Evolutionary conservation across 208 protist genomes (phyloP).

Genomic region (Angomonas deanei): DNA sequence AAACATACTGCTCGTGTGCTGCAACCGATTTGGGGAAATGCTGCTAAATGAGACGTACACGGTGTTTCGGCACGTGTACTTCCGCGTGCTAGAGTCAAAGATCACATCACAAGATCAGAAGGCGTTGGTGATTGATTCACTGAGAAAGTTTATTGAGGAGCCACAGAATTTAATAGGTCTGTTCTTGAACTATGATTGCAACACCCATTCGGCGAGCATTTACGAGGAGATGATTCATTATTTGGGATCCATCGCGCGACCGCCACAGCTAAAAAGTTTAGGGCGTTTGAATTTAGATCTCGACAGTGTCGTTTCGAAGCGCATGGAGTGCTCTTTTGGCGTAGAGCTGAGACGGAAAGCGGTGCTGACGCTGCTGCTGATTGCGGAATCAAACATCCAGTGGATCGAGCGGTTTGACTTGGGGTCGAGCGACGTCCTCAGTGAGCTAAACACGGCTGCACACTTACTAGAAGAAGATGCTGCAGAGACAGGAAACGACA

Average conservation of each 20-base stretch:
- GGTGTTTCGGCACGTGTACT: slow-evolving; percentile 91
- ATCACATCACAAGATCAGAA: slow-evolving; percentile 88
- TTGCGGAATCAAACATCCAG: slow-evolving; percentile 74
- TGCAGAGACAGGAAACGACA: not conserved
- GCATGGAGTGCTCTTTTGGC: slow-evolving; percentile 47
- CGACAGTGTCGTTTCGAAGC: slow-evolving; percentile 24
- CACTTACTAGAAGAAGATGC: not conserved
- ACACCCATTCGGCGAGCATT: slow-evolving; percentile 89
- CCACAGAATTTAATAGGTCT: slow-evolving; percentile 93
- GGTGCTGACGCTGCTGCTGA: slow-evolving; percentile 54
- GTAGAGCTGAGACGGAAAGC: slow-evolving; percentile 50
- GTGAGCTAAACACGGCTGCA: not conserved
- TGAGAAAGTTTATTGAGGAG: slow-evolving; percentile 88
- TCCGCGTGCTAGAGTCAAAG: slow-evolving; percentile 86
- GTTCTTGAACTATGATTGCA: slow-evolving; percentile 98
- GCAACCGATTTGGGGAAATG: slow-evolving; percentile 83
- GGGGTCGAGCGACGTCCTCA: slow-evolving; percentile 12
- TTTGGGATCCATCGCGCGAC: slow-evolving; percentile 48
- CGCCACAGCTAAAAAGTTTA: not conserved
- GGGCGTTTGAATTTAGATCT: slow-evolving; percentile 8
- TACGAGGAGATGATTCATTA: slow-evolving; percentile 94
- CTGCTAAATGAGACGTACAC: slow-evolving; percentile 92
- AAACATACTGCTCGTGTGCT: slow-evolving; percentile 84
- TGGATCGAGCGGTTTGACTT: slow-evolving; percentile 85
- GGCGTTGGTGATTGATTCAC: slow-evolving; percentile 81